Percentiles rank a stretch among this genome's conserved stretches.
Evolutionary conservation across 2,329 filamentous ascomycete species (phyloP).

Genomic region (Fusarium sp.): DNA sequence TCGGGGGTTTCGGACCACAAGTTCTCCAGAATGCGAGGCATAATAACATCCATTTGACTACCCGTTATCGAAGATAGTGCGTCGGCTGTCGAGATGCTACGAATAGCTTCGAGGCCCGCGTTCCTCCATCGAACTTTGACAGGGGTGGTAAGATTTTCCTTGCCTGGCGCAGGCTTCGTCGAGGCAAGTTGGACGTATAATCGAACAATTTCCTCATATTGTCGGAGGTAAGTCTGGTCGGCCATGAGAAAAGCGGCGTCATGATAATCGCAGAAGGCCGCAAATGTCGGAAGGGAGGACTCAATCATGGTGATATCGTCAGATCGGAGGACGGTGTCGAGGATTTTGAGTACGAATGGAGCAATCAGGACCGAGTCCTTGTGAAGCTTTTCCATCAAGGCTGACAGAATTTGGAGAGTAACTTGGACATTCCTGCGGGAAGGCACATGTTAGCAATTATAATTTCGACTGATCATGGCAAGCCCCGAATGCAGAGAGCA

Average conservation of each 20-base stretch:
- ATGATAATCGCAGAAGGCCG: constrained; percentile 89
- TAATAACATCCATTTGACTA: constrained; percentile 80
- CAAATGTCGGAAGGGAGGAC: constrained; percentile 86
- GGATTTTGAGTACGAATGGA: constrained; percentile 83
- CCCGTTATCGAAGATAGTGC: constrained; percentile 80
- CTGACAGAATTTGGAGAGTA: constrained; percentile 90
- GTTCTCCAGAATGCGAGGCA: constrained; percentile 89
- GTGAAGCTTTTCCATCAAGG: constrained; percentile 91
- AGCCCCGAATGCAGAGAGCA: background rate
- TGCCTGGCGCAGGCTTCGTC: constrained; percentile 65
- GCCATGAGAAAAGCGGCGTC: constrained; percentile 87
- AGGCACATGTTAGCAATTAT: constrained; percentile 13
- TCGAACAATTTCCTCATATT: constrained; percentile 85
- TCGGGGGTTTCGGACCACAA: constrained; percentile 80
- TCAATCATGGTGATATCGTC: constrained; percentile 94
- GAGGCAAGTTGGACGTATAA: constrained; percentile 85
- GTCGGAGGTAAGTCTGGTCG: constrained; percentile 83
- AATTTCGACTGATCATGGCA: background rate
- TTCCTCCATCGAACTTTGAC: constrained; percentile 83
- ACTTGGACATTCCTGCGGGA: constrained; percentile 85
- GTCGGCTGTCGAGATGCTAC: constrained; percentile 83
- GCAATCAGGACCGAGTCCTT: constrained; percentile 93
- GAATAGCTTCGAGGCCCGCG: constrained; percentile 81
- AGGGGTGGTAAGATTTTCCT: constrained; percentile 73
- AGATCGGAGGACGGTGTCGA: constrained; percentile 84